Conservation (phyloP, 1,284 basidiomycete genomes). For the Phellopilus nigrolimitatus region DNA sequence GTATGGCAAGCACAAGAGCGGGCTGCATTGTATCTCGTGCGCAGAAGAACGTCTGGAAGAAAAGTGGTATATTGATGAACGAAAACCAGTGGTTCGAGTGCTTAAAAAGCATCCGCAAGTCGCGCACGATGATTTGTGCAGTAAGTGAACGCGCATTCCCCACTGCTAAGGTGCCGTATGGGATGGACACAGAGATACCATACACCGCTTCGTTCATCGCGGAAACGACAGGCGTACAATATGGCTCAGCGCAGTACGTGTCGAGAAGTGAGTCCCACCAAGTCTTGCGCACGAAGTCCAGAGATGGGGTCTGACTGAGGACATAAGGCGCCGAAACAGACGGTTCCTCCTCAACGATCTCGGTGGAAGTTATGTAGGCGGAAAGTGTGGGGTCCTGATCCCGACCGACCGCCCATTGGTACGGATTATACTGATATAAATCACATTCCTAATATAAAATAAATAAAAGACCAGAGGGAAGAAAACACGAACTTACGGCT, state of each 20-base stretch:
- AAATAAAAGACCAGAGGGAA: too few species aligned
- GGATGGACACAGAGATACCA: conserved; percentile 28
- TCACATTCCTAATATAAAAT: too few species aligned
- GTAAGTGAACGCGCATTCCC: conserved; percentile 40
- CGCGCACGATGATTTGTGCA: conserved; percentile 42
- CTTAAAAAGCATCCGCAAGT: conserved; percentile 62
- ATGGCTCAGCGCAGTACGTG: conserved; percentile 43
- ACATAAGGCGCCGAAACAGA: conserved; percentile 24
- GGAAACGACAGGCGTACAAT: conserved; percentile 6
- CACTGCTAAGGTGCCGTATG: conserved; percentile 23
- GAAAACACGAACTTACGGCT: too few species aligned
- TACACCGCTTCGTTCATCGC: not conserved
- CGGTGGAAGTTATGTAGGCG: conserved; percentile 1
- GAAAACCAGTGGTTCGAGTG: conserved; percentile 67
- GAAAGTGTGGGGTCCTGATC: not conserved
- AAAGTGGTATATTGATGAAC: conserved; percentile 65
- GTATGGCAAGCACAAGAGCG: conserved; percentile 56
- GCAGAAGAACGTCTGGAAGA: conserved; percentile 56
- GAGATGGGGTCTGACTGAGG: conserved; percentile 41
- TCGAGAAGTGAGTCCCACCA: conserved; percentile 73
- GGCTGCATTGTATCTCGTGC: conserved; percentile 61
- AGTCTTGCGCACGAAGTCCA: conserved; percentile 60
- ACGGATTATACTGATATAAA: conserved; percentile 10
- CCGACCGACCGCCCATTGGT: conserved; percentile 19
- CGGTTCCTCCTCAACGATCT: conserved; percentile 24